These are phyloP conservation scores for Sanghuangporus sanghuang DNA, from an alignment of 1,284 basidiomycete species.

Conservation along the genomic window DNA sequence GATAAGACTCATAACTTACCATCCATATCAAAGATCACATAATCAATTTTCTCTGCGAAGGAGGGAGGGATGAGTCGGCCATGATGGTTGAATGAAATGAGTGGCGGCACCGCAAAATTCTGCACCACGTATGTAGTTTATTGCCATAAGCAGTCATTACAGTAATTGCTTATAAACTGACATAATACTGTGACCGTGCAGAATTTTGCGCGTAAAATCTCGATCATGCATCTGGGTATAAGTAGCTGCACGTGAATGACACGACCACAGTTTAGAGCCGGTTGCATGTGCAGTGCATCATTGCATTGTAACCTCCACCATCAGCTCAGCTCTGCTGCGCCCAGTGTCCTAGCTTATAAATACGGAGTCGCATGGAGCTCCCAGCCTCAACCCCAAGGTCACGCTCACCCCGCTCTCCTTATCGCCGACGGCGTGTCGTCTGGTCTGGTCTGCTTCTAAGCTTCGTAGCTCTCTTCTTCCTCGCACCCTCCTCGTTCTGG, in stretches of 20 bases:
- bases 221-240: too few species aligned
- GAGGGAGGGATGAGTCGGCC: constrained; percentile 25
- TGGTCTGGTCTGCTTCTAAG: constrained; percentile 9
- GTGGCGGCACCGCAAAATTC: constrained; percentile 26
- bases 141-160: too few species aligned
- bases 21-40: constrained; percentile 80
- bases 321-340: background rate
- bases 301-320: background rate
- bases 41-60: constrained; percentile 44
- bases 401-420: constrained; percentile 3
- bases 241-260: background rate
- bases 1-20: constrained; percentile 37
- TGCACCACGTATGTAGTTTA: too few species aligned
- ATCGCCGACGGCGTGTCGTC: constrained; percentile 12
- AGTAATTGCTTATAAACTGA: too few species aligned
- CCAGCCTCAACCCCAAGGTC: background rate
- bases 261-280: too few species aligned
- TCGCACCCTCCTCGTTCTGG: constrained; percentile 17
- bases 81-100: constrained; percentile 27
- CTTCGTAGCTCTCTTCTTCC: constrained; percentile 10
- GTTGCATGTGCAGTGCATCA: too few species aligned
- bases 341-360: background rate
- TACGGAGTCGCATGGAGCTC: background rate
- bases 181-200: too few species aligned
- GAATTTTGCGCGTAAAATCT: too few species aligned